A percentile compares a stretch with the other conserved stretches of the same genome.
Evolutionary conservation across 371 early-diverging fungal species (phyloP).

Genomic region (Rhizopus stolonifer): DNA sequence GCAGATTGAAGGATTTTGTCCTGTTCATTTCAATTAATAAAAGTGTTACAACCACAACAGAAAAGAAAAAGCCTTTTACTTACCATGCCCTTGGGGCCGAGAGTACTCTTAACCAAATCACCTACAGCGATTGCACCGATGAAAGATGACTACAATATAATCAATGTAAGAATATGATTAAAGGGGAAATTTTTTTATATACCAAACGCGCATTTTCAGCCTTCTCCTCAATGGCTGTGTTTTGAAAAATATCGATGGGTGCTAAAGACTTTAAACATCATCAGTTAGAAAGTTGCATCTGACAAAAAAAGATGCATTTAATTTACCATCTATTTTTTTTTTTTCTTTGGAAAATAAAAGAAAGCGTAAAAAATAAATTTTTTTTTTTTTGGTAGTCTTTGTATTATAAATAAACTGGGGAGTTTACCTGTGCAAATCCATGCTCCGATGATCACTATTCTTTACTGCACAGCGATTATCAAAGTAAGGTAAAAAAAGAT

Average conservation of each 20-base stretch:
- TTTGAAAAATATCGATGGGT: slow-evolving; percentile 85
- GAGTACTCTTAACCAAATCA: slow-evolving; percentile 94
- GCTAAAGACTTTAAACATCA: slow-evolving; percentile 56
- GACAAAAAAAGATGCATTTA: background rate
- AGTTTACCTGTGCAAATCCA: background rate
- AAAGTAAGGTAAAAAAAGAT: too few relatives aligned
- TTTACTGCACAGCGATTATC: too few relatives aligned
- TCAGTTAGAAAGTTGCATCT: background rate
- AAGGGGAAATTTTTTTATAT: slow-evolving; percentile 18
- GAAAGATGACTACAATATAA: slow-evolving; percentile 70
- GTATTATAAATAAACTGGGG: too few relatives aligned
- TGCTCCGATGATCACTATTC: too few relatives aligned
- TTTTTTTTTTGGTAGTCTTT: background rate
- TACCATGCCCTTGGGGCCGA: slow-evolving; percentile 89
- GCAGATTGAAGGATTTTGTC: slow-evolving; percentile 98
- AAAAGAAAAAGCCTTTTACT: slow-evolving; percentile 25
- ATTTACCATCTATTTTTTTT: background rate
- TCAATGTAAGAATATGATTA: background rate
- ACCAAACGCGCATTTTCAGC: slow-evolving; percentile 98
- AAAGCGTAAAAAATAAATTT: background rate
- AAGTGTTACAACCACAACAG: slow-evolving; percentile 32
- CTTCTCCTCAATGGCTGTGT: slow-evolving; percentile 93
- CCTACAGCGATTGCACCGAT: slow-evolving; percentile 96
- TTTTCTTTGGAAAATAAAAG: background rate
- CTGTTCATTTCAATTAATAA: slow-evolving; percentile 37